These are phyloP conservation scores for Casuarina equisetifolia DNA, from an alignment of 306 rosid genomes.

Conservation along the genomic window DNA sequence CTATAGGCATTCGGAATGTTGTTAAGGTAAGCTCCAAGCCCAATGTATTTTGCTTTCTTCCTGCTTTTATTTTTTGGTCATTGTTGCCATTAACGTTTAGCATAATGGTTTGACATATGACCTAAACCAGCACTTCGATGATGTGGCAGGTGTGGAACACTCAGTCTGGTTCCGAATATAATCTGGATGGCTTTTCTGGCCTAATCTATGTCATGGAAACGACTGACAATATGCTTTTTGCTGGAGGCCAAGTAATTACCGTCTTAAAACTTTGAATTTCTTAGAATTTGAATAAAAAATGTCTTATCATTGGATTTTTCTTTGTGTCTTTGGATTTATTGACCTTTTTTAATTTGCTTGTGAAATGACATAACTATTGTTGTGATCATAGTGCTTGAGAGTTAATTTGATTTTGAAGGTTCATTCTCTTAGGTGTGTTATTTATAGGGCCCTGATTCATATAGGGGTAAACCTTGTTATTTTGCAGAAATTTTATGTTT, in stretches of 20 bases:
- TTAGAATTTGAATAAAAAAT: neutral
- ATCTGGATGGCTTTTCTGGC: conserved; percentile 43
- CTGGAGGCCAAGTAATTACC: conserved; percentile 38
- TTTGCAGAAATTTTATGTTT: too few species aligned
- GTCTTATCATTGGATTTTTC: neutral
- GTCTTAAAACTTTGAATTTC: neutral
- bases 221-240: conserved; percentile 38
- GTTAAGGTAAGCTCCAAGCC: conserved; percentile 37
- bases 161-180: conserved; percentile 21
- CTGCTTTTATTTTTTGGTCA: neutral
- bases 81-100: too few species aligned
- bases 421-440: too few species aligned
- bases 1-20: conserved; percentile 38
- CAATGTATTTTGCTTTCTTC: neutral
- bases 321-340: neutral
- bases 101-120: too few species aligned
- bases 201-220: conserved; percentile 38
- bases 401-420: too few species aligned
- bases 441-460: too few species aligned
- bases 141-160: conserved; percentile 51
- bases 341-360: neutral
- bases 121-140: neutral
- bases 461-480: too few species aligned
- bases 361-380: neutral
- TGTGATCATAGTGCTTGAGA: neutral